Evolutionary conservation across 257 asterid species (phyloP).

Genomic region (Coffea canephora): DNA sequence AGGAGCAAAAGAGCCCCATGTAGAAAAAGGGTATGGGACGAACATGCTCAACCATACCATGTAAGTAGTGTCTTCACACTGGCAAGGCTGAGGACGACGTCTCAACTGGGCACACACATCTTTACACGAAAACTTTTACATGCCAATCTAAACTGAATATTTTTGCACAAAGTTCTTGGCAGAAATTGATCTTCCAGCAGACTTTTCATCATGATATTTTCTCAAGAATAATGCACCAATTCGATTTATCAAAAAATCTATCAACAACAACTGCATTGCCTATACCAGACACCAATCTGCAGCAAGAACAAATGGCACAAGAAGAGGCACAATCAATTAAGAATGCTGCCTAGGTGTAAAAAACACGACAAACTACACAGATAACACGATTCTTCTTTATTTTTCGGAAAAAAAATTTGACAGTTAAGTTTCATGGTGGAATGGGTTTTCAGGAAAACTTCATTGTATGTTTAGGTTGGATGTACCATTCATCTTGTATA

Average conservation of each 20-base stretch:
- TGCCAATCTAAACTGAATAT: neutral
- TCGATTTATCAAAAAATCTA: conserved; percentile 84
- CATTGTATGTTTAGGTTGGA: neutral
- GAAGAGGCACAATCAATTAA: conserved; percentile 4
- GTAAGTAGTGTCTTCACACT: neutral
- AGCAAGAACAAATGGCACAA: neutral
- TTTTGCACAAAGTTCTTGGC: neutral
- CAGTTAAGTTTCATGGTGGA: neutral
- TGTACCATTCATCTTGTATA: neutral
- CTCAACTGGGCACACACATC: neutral
- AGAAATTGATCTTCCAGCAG: neutral
- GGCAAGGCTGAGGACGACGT: neutral
- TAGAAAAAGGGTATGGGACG: neutral
- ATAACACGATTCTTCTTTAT: neutral
- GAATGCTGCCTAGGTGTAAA: neutral
- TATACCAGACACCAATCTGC: conserved; percentile 66
- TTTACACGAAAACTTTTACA: neutral
- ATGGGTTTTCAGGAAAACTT: neutral
- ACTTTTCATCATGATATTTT: conserved; percentile 45
- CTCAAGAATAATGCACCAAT: conserved; percentile 93
- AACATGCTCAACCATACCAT: neutral
- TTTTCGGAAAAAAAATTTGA: neutral
- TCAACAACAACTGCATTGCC: conserved; percentile 74
- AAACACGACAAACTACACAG: neutral
- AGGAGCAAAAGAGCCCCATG: neutral